These are phyloP conservation scores for Aureococcus anophagefferens DNA, from an alignment of 108 stramenopile genomes.

Conservation along the genomic window DNA sequence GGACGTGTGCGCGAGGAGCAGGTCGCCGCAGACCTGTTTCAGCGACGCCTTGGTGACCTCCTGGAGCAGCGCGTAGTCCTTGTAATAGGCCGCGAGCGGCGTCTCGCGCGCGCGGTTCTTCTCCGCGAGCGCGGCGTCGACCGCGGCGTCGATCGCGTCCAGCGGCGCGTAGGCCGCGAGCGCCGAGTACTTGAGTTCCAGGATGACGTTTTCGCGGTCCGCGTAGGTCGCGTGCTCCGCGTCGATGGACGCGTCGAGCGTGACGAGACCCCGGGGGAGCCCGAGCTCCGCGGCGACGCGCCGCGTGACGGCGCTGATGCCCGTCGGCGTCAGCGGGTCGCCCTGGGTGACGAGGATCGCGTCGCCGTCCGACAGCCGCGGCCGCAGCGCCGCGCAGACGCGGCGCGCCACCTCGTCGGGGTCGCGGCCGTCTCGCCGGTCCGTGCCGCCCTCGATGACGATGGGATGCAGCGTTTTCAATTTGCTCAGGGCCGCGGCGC, in stretches of 20 bases:
- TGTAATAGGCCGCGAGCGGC: slow-evolving; percentile 5
- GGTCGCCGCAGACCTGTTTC: background rate
- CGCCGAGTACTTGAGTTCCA: slow-evolving; percentile 6
- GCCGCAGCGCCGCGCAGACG: background rate
- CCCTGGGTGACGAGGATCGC: slow-evolving; percentile 6
- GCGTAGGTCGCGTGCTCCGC: background rate
- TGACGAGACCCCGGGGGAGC: background rate
- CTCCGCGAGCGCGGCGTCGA: background rate
- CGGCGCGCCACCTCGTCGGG: background rate
- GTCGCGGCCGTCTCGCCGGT: background rate
- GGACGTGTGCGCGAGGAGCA: slow-evolving; percentile 2
- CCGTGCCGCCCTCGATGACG: slow-evolving; percentile 4
- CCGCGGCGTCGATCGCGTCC: background rate
- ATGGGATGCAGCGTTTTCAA: background rate
- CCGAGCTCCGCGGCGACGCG: background rate
- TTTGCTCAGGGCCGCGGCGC: background rate
- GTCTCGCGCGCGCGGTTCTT: background rate
- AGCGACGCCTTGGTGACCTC: slow-evolving; percentile 4
- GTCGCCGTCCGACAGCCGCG: background rate
- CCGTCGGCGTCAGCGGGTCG: background rate
- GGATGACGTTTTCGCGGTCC: background rate
- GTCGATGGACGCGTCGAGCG: background rate
- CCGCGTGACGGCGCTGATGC: background rate
- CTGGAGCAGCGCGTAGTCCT: slow-evolving; percentile 7
- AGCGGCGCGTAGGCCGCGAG: background rate